Conservation (phyloP, 768 basidiomycete species). For the Imleria badia region DNA sequence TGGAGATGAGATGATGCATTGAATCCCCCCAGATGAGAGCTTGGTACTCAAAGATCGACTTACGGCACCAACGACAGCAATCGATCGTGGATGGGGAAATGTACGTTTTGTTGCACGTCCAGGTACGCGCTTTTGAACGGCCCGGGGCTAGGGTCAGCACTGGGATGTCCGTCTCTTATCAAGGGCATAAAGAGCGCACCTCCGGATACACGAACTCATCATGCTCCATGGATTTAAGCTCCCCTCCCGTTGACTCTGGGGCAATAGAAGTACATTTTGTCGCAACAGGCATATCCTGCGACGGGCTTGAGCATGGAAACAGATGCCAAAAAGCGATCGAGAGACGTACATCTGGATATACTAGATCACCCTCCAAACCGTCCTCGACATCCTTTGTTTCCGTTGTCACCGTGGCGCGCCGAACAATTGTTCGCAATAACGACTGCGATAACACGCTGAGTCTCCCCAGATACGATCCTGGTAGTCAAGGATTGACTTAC, state of each 20-base stretch:
- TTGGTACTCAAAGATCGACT: neutral
- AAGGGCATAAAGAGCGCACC: neutral
- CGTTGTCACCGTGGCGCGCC: neutral
- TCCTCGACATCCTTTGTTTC: neutral
- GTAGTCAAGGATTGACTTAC: neutral
- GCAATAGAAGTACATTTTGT: neutral
- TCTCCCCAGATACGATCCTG: neutral
- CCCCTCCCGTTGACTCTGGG: neutral
- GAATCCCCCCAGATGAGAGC: neutral
- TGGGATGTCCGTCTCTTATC: neutral
- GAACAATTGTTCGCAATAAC: neutral
- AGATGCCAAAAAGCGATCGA: neutral
- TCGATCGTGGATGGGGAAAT: neutral
- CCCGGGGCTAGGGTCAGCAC: neutral
- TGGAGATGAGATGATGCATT: neutral
- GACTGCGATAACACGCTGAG: neutral
- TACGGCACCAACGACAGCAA: neutral
- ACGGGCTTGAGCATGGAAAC: neutral
- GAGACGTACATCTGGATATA: slow-evolving; percentile 25
- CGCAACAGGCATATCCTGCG: slow-evolving; percentile 1
- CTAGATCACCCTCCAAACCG: slow-evolving; percentile 14
- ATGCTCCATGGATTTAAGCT: neutral
- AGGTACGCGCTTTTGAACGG: neutral
- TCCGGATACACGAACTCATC: slow-evolving; percentile 22
- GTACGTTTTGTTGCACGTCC: neutral